A percentile compares a stretch with the other conserved stretches of the same genome.
phyloP scores from a whole-genome alignment of 2,329 filamentous ascomycete species.

The Colletotrichum theobromicola region DNA sequence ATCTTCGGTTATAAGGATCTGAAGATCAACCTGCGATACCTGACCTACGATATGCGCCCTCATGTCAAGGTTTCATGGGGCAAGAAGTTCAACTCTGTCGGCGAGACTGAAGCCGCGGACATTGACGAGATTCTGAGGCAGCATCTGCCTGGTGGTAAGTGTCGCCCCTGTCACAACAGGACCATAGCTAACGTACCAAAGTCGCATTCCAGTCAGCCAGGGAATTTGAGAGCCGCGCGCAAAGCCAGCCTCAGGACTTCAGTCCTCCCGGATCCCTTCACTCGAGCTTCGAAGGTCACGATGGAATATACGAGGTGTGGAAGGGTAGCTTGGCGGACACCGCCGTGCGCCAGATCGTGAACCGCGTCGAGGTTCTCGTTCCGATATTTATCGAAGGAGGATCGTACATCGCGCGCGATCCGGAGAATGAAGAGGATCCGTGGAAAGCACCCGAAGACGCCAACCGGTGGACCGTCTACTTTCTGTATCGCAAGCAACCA shows the following conservation, averaged over 20 bases:
- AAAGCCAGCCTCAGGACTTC: constrained; percentile 48
- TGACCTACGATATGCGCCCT: constrained; percentile 77
- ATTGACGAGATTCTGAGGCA: constrained; percentile 67
- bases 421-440: constrained; percentile 40
- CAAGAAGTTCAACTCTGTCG: constrained; percentile 73
- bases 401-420: constrained; percentile 66
- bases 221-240: constrained; percentile 62
- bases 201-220: constrained; percentile 70
- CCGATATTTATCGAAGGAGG: constrained; percentile 93
- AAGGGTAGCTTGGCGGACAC: constrained; percentile 75
- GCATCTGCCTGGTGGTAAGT: constrained; percentile 71
- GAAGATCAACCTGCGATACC: constrained; percentile 73
- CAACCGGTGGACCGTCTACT: constrained; percentile 90
- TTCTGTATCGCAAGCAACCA: constrained; percentile 74
- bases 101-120: constrained; percentile 73
- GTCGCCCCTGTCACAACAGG: background rate
- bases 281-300: constrained; percentile 64
- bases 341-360: constrained; percentile 72
- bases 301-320: constrained; percentile 83
- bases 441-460: constrained; percentile 53
- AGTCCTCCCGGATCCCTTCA: constrained; percentile 79
- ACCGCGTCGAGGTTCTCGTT: constrained; percentile 82
- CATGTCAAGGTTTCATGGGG: constrained; percentile 73
- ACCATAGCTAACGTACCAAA: constrained; percentile 31
- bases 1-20: constrained; percentile 91